Base-by-base conservation (phyloP, 805 yeast species). In the Wickerhamomyces chambardii region DNA sequence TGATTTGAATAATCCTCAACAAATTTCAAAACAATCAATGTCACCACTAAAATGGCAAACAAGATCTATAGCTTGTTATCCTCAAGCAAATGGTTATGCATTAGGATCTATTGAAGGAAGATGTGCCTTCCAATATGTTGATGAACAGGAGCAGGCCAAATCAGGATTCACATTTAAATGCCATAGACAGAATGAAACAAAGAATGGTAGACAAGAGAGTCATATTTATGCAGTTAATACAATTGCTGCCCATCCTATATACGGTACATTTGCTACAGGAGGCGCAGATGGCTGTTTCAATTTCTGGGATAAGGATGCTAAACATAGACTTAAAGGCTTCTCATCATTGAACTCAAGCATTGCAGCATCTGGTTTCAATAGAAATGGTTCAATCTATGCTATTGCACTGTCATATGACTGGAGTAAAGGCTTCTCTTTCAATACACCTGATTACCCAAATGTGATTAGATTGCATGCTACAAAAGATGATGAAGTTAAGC, bases 271-370 rank as follows among this genome's bases (percentile, higher is more conserved):
- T 58, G 78, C 80, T 33, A 92, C 98, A 5, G 92, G 95, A 1
- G 97, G 98, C 11, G 73, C 92, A 17, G 98, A 92, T 59, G 98
- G 98, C 17, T 70, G 89, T 12, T 81, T 89, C 64, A 79, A 87
- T 49, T 82, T 85, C 64, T 92, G 98, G 98, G 97, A 92, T 58
- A 86, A 85, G 58, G 95, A 86, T 49, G 82, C 92, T 36, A 77
- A 81, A 54, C 94, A 84, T 54, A 72, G 97, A 48, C 71, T 92
- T 45, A 84, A 81, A 59, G 84, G 81, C 25, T 83, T 75, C 64
- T 86, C 95, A 5, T 60, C 73, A 9, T 65, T 80, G 14, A 72
- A 70, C 34, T 71, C 75, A 27, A 68, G 95, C 0, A 79, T 92
- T 36, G 70, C 95, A 0, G 77, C 82, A 28, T 71, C 87, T 2